These are phyloP conservation scores for Helianthus tuberosus DNA, from an alignment of 129 eudicot species.

Conservation along the genomic window DNA sequence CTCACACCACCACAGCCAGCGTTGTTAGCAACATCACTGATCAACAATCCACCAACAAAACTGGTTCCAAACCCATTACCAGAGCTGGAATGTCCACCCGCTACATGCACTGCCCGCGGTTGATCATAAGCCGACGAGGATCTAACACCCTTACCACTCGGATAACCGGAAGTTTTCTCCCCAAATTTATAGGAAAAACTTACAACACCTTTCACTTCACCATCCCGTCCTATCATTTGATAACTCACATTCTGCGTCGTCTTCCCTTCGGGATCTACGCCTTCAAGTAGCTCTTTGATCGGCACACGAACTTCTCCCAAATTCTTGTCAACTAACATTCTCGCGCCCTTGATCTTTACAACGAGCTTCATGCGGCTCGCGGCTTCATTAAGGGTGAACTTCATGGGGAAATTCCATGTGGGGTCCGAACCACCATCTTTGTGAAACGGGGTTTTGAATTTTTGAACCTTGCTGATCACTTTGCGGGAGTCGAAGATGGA, in stretches of 20 bases:
- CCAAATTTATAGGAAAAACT: no score
- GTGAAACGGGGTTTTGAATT: slow-evolving; percentile 47
- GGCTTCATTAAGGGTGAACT: slow-evolving; percentile 48
- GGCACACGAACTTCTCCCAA: slow-evolving; percentile 32
- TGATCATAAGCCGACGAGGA: background rate
- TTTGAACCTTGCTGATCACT: slow-evolving; percentile 24
- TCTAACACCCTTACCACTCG: slow-evolving; percentile 22
- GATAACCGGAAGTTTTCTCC: no score
- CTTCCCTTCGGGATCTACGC: slow-evolving; percentile 2
- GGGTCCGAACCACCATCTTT: slow-evolving; percentile 55
- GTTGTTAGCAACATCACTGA: no score
- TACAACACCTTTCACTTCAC: slow-evolving; percentile 47
- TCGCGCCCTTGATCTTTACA: slow-evolving; percentile 37
- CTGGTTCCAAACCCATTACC: slow-evolving; percentile 51
- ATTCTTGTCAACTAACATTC: slow-evolving; percentile 46
- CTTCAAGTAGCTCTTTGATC: background rate
- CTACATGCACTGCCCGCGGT: no score
- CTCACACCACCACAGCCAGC: no score
- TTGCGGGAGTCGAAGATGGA: slow-evolving; percentile 55
- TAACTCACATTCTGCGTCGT: slow-evolving; percentile 32
- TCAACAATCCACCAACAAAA: slow-evolving; percentile 5
- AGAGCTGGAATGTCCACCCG: slow-evolving; percentile 19
- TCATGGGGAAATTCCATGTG: slow-evolving; percentile 67
- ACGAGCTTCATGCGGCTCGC: slow-evolving; percentile 37
- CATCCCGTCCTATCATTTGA: slow-evolving; percentile 43